Evolutionary conservation across 768 basidiomycete species (phyloP).

Genomic region (Trametopsis cervina): DNA sequence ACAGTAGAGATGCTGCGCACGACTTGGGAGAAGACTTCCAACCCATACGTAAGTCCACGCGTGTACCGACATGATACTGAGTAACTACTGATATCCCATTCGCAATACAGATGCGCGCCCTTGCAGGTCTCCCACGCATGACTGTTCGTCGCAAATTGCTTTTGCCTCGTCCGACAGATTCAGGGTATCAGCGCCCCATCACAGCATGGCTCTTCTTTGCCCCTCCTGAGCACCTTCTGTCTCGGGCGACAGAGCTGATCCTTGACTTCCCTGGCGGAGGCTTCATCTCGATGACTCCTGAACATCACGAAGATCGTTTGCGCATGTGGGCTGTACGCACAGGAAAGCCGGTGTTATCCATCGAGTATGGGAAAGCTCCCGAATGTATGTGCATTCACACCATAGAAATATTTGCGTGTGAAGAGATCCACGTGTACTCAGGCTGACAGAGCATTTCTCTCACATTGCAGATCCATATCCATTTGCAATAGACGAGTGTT

Average conservation of each 20-base stretch:
- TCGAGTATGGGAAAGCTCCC: constrained; percentile 96
- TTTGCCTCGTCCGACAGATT: constrained; percentile 75
- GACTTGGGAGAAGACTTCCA: constrained; percentile 96
- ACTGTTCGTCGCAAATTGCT: constrained; percentile 66
- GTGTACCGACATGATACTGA: constrained; percentile 4
- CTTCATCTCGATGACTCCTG: constrained; percentile 92
- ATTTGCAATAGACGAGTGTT: constrained; percentile 91
- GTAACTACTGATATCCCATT: background rate
- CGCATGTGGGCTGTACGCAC: constrained; percentile 79
- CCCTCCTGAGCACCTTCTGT: constrained; percentile 55
- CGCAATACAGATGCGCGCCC: constrained; percentile 51
- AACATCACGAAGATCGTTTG: constrained; percentile 93
- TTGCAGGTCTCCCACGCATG: constrained; percentile 55
- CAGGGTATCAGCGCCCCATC: constrained; percentile 75
- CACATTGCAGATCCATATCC: constrained; percentile 80
- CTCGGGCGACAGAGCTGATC: constrained; percentile 69
- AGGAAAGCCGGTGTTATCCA: constrained; percentile 70
- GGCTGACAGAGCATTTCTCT: background rate
- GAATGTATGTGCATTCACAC: constrained; percentile 57
- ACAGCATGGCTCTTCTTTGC: constrained; percentile 80
- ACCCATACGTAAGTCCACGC: constrained; percentile 68
- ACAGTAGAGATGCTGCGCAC: constrained; percentile 93
- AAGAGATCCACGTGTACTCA: background rate
- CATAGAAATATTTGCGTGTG: constrained; percentile 8
- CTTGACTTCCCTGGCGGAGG: constrained; percentile 95